Conservation (phyloP, 2,329 filamentous ascomycete species). For the Beauveria australis region DNA sequence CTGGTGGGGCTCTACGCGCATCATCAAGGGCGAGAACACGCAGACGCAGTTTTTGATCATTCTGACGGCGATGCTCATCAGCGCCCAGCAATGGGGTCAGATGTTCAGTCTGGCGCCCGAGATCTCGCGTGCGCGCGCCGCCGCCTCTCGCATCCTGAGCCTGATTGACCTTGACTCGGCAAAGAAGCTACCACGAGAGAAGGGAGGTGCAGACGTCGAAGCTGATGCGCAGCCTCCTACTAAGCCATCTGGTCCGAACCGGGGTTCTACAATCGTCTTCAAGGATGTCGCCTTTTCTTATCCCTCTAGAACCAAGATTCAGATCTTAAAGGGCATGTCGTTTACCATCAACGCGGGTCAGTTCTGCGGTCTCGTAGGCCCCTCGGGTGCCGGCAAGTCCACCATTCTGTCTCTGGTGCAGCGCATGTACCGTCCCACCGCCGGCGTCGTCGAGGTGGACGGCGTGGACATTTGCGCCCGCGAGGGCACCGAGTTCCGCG, state of each 20-base stretch:
- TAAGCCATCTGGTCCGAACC: constrained; percentile 17
- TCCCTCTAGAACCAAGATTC: constrained; percentile 49
- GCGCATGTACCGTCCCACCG: constrained; percentile 37
- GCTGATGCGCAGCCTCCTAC: constrained; percentile 22
- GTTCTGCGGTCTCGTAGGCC: constrained; percentile 57
- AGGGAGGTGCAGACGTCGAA: constrained; percentile 31
- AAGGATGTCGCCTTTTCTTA: constrained; percentile 57
- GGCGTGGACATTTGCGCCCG: constrained; percentile 36
- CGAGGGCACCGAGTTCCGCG: constrained; percentile 37
- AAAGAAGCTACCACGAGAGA: constrained; percentile 15
- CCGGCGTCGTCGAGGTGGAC: constrained; percentile 36
- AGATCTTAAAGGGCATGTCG: constrained; percentile 48
- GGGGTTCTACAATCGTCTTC: constrained; percentile 44
- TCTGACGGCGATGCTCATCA: constrained; percentile 61
- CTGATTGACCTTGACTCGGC: constrained; percentile 35
- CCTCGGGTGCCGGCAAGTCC: constrained; percentile 59
- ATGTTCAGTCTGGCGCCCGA: constrained; percentile 70
- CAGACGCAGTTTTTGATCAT: constrained; percentile 69
- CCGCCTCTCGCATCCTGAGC: constrained; percentile 49
- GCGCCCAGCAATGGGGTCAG: constrained; percentile 64
- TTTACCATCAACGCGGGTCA: constrained; percentile 50
- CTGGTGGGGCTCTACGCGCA: constrained; percentile 70
- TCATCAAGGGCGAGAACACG: constrained; percentile 55
- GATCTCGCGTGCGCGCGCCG: constrained; percentile 56
- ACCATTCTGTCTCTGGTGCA: constrained; percentile 52